Percentiles rank a stretch among this genome's conserved stretches.
phyloP scores from a whole-genome alignment of 2,329 filamentous ascomycete species.

The Arthrobotrys iridis region DNA sequence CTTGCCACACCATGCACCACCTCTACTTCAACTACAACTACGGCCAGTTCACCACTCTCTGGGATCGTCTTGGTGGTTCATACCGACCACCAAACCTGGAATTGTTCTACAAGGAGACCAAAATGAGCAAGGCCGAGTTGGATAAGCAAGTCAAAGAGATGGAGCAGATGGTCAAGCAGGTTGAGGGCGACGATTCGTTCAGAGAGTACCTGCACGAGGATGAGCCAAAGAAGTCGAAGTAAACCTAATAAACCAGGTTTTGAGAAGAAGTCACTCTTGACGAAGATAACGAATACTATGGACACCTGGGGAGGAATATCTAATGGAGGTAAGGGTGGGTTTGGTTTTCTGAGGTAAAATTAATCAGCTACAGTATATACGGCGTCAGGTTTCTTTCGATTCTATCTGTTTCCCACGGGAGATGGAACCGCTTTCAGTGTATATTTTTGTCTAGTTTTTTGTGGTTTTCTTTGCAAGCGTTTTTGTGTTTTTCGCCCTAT shows the following conservation, averaged over 20 bases:
- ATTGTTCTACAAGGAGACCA: slow-evolving; percentile 83
- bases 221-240: slow-evolving; percentile 39
- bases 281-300: slow-evolving; percentile 15
- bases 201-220: slow-evolving; percentile 54
- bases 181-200: slow-evolving; percentile 65
- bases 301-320: slow-evolving; percentile 3
- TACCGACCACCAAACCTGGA: slow-evolving; percentile 87
- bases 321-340: slow-evolving; percentile 15
- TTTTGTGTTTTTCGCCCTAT: neutral
- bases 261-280: neutral
- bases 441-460: slow-evolving; percentile 20
- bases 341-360: slow-evolving; percentile 22
- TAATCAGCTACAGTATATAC: slow-evolving; percentile 30
- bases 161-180: slow-evolving; percentile 78
- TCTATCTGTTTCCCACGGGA: neutral
- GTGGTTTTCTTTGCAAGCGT: neutral
- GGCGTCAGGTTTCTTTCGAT: slow-evolving; percentile 29
- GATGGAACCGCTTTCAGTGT: slow-evolving; percentile 16
- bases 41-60: slow-evolving; percentile 90
- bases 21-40: slow-evolving; percentile 91
- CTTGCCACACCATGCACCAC: slow-evolving; percentile 93
- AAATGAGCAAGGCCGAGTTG: slow-evolving; percentile 85
- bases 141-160: slow-evolving; percentile 78
- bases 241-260: neutral
- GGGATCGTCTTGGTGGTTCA: slow-evolving; percentile 86